Conservation (phyloP, 495 filamentous ascomycete species). For the Neurospora sp. region DNA sequence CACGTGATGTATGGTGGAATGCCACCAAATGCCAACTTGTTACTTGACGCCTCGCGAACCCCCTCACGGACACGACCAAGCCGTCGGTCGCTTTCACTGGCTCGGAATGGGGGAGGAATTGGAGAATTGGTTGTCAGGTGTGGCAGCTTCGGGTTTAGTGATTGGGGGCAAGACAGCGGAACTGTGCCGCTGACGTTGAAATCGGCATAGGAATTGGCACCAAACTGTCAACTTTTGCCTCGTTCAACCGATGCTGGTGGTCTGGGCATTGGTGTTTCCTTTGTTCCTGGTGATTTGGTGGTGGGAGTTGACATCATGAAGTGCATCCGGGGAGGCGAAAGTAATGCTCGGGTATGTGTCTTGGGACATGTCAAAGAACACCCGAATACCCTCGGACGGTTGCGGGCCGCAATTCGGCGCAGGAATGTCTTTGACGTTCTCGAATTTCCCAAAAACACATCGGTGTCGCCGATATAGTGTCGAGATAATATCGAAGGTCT, state of each 20-base stretch:
- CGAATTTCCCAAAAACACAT: not conserved
- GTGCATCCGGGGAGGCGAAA: not conserved
- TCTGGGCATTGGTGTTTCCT: not conserved
- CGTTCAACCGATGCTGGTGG: not conserved
- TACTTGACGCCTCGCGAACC: not conserved
- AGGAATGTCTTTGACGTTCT: not conserved
- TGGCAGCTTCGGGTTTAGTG: not conserved
- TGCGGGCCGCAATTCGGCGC: not conserved
- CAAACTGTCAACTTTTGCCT: not conserved
- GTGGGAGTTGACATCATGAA: not conserved
- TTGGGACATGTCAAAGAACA: not conserved
- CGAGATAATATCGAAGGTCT: not conserved
- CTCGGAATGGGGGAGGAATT: not conserved
- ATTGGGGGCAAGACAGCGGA: not conserved
- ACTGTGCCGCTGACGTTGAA: not conserved
- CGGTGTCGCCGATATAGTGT: not conserved
- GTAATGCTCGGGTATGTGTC: not conserved
- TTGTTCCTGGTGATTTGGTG: not conserved
- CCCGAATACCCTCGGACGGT: not conserved
- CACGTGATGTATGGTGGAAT: not conserved
- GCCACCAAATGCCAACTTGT: not conserved
- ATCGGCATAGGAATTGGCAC: not conserved
- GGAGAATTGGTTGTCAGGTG: not conserved
- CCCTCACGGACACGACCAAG: not conserved
- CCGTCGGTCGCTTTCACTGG: not conserved